Evolutionary conservation across 1,139 yeast genomes (phyloP).

Genomic region (Citeromyces siamensis): DNA sequence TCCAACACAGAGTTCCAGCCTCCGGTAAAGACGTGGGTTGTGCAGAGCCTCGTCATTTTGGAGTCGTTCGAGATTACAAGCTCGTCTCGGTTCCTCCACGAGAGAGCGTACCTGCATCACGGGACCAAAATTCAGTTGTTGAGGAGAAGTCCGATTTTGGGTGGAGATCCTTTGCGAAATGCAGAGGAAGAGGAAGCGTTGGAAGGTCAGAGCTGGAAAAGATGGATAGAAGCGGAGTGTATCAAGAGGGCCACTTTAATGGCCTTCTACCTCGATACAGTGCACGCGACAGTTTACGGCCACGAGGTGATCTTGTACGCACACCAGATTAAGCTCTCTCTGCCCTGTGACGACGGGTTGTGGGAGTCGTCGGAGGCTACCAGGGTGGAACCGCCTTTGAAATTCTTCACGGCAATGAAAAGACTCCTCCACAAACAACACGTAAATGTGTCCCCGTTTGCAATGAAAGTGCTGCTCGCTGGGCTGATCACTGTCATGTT

Average conservation of each 20-base stretch:
- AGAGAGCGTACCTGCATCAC: conserved; percentile 66
- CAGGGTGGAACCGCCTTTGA: not conserved
- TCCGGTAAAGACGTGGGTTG: conserved; percentile 20
- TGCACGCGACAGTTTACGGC: conserved; percentile 50
- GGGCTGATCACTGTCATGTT: conserved; percentile 5
- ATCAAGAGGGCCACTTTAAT: conserved; percentile 64
- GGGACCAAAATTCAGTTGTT: conserved; percentile 65
- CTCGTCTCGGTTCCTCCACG: conserved; percentile 44
- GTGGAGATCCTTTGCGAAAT: conserved; percentile 45
- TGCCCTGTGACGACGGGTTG: conserved; percentile 61
- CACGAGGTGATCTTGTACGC: conserved; percentile 51
- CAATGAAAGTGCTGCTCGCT: conserved; percentile 1
- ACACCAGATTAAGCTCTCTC: conserved; percentile 47
- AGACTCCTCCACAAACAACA: conserved; percentile 33
- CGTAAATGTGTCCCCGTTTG: conserved; percentile 17
- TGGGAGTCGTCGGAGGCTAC: conserved; percentile 26
- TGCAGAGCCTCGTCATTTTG: conserved; percentile 27
- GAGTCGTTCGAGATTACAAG: conserved; percentile 62
- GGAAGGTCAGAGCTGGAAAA: conserved; percentile 21
- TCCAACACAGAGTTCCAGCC: conserved; percentile 44
- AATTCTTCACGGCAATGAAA: conserved; percentile 38
- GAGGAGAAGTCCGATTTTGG: conserved; percentile 59
- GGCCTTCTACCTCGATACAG: conserved; percentile 30
- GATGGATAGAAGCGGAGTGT: conserved; percentile 70
- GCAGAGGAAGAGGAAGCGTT: conserved; percentile 4